Evolutionary conservation across 208 protist genomes (phyloP).

Genomic region (Crithidia thermophila): DNA sequence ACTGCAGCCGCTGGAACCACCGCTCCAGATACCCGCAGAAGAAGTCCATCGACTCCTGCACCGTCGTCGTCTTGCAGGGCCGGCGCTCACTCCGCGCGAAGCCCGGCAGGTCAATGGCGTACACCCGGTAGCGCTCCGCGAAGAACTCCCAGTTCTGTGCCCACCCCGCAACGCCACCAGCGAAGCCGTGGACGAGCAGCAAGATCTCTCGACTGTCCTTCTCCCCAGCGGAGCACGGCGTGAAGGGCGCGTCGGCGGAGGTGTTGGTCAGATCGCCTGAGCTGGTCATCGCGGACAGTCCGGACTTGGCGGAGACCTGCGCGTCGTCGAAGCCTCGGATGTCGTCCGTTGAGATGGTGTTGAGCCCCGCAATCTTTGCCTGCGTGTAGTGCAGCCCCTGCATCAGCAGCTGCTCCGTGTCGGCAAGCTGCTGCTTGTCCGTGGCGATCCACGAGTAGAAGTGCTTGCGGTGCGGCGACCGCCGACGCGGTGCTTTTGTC

Average conservation of each 20-base stretch:
- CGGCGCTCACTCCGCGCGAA: conserved; percentile 59
- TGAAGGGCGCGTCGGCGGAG: background rate
- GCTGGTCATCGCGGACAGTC: background rate
- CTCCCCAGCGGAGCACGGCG: background rate
- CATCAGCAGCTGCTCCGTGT: conserved; percentile 36
- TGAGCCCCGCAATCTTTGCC: conserved; percentile 40
- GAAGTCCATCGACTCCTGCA: conserved; percentile 46
- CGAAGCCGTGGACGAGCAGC: conserved; percentile 70
- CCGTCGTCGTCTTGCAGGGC: conserved; percentile 11
- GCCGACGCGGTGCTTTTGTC: background rate
- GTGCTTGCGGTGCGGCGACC: conserved; percentile 31
- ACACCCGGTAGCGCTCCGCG: conserved; percentile 43
- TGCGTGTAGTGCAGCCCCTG: conserved; percentile 36
- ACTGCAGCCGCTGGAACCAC: conserved; percentile 45
- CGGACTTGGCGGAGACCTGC: background rate
- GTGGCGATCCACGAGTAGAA: conserved; percentile 49
- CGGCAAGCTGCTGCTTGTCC: conserved; percentile 31
- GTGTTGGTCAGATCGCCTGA: background rate
- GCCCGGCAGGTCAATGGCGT: conserved; percentile 63
- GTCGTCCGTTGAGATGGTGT: conserved; percentile 62
- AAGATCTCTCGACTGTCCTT: conserved; percentile 31
- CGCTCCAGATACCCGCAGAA: conserved; percentile 37
- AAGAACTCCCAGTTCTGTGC: conserved; percentile 66
- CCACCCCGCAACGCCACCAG: conserved; percentile 65
- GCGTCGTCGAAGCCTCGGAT: conserved; percentile 26